Evolutionary conservation across 2,329 filamentous ascomycete genomes (phyloP).

Genomic region (Neopestalotiopsis sp.): DNA sequence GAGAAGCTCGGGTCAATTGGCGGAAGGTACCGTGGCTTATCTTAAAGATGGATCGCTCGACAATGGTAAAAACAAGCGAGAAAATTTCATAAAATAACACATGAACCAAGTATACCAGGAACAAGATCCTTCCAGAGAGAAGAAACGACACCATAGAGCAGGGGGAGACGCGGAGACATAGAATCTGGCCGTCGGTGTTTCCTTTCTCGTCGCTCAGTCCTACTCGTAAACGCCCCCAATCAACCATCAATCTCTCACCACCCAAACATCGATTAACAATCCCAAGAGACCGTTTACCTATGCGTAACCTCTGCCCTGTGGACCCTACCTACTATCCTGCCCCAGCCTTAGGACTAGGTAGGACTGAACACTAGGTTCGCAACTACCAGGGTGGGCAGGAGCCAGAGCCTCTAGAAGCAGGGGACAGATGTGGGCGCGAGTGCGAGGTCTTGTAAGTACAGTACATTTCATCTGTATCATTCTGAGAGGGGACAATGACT

Average conservation of each 20-base stretch:
- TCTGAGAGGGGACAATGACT: not conserved
- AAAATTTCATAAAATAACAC: not conserved
- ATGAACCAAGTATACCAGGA: not conserved
- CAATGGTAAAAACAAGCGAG: not conserved
- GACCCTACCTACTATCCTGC: not conserved
- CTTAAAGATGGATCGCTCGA: not conserved
- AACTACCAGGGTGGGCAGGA: not conserved
- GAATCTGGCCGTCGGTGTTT: not conserved
- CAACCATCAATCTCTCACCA: not conserved
- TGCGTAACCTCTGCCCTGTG: conserved; percentile 12
- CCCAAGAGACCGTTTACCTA: not conserved
- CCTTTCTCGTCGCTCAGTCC: not conserved
- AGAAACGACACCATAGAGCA: not conserved
- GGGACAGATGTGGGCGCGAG: not conserved
- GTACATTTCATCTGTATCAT: not conserved
- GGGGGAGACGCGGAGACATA: not conserved
- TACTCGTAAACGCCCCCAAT: not conserved
- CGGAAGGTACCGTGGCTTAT: not conserved
- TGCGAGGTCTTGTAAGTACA: not conserved
- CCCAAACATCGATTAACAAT: not conserved
- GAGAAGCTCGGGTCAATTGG: not conserved
- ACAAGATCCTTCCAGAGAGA: not conserved
- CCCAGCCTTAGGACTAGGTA: conserved; percentile 2
- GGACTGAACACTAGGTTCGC: not conserved
- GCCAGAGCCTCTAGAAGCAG: not conserved